phyloP scores from a whole-genome alignment of 805 yeast genomes.

The Grigorovia jiainica region DNA sequence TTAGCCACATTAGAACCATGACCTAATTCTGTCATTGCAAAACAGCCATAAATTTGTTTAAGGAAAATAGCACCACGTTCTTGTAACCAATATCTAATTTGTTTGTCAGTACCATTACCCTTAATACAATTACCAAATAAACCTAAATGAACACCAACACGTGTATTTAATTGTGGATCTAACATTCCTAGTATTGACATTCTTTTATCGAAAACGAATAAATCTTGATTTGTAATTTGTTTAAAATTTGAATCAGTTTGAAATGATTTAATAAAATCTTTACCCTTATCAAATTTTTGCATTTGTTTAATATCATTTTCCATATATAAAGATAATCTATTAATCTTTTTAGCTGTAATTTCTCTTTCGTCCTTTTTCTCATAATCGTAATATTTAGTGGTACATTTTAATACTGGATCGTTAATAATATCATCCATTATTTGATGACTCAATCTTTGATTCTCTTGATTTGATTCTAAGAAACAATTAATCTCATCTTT shows the following conservation, averaged over 20 bases:
- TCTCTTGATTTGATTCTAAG: slow-evolving; percentile 41
- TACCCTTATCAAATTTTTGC: slow-evolving; percentile 14
- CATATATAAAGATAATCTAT: slow-evolving; percentile 50
- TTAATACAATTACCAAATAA: slow-evolving; percentile 70
- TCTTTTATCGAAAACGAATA: slow-evolving; percentile 43
- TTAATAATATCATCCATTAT: slow-evolving; percentile 51
- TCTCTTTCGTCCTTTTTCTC: slow-evolving; percentile 50
- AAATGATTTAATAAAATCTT: slow-evolving; percentile 19
- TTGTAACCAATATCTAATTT: slow-evolving; percentile 73
- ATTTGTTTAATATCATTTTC: slow-evolving; percentile 33
- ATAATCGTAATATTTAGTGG: slow-evolving; percentile 47
- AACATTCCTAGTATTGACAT: slow-evolving; percentile 49
- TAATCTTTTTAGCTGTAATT: slow-evolving; percentile 50
- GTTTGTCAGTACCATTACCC: slow-evolving; percentile 83
- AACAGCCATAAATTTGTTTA: slow-evolving; percentile 72
- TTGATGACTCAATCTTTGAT: slow-evolving; percentile 37
- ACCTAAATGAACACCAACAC: slow-evolving; percentile 84
- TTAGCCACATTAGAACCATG: slow-evolving; percentile 95
- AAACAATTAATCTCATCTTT: slow-evolving; percentile 43
- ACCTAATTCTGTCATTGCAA: slow-evolving; percentile 87
- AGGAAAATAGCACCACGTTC: slow-evolving; percentile 53
- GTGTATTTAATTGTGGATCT: slow-evolving; percentile 74
- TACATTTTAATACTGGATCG: slow-evolving; percentile 55
- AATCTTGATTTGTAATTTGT: slow-evolving; percentile 18
- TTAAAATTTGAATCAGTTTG: slow-evolving; percentile 12